Base-by-base conservation (phyloP, 768 basidiomycete genomes). In the Suillus brevipes region DNA sequence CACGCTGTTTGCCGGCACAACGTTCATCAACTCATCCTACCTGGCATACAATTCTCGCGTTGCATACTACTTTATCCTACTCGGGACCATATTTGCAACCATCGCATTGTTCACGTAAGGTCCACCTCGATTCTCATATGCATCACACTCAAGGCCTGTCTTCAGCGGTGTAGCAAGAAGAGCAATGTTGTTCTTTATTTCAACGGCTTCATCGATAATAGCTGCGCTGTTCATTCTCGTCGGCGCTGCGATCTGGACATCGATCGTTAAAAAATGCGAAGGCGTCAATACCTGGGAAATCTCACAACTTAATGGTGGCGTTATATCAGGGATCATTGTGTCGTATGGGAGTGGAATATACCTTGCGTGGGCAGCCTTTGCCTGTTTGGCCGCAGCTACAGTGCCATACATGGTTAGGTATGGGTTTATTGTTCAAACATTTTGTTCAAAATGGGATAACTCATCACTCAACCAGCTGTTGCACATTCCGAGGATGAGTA, bases 361-460 rank as follows among this genome's bases (percentile, higher is more conserved):
- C 75, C 77, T 94, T 53, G 78, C 85, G 10, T 94, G 92, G 92
- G 89, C 88, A 1, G 84, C 90, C 4, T 91, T 90, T 72, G 89
- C 82, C 34, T 85, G 84, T 72, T 80, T 93, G 43, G 74, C 86
- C 43, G 80, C 83, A 23, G 91, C 92, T 1, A 78, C 87, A 59
- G 73, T 90, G 49, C 92, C 92, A 16, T 94, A 92, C 72, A 83
- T 91, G 82, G 82, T 92, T 69, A 92, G 87, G 91, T 91, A 66
- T 53, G 87, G 74, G 8, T 50, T 8, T 64, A 53, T 62, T 36
- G n/a, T 49, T 25, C 61, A 13, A n/a, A n/a, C 13, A 9, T 25
- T 31, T 23, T 12, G 3, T 18, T 13, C 16, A 4, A n/a, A n/a
- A 52, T 49, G 60, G 64, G 34, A 63, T 31, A 3, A 40, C 13